These are phyloP conservation scores for Salvia miltiorrhiza DNA, from an alignment of 257 asterid genomes.

Conservation along the genomic window DNA sequence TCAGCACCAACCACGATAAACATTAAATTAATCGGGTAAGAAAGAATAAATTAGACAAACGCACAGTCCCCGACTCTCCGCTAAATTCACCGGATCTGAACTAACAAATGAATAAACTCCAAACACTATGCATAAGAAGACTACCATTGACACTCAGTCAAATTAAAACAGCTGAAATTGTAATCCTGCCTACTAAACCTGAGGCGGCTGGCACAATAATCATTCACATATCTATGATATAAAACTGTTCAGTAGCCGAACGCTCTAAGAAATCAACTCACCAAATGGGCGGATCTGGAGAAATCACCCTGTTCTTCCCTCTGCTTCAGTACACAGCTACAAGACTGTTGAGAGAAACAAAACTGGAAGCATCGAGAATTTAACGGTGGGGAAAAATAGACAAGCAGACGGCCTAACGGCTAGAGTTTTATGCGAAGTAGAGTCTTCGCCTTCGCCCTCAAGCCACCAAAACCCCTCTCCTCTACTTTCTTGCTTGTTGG, in stretches of 20 bases:
- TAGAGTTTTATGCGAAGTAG: conserved; percentile 14
- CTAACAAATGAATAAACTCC: conserved; percentile 3
- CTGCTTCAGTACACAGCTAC: conserved; percentile 17
- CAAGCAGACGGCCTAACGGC: conserved; percentile 27
- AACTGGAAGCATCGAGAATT: conserved; percentile 18
- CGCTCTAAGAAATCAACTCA: conserved; percentile 28
- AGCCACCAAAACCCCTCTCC: conserved; percentile 31
- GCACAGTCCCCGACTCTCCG: conserved; percentile 5
- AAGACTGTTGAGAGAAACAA: conserved; percentile 14
- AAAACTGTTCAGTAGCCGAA: not conserved
- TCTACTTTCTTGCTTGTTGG: conserved; percentile 26
- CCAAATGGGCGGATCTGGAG: conserved; percentile 65
- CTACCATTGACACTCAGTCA: conserved; percentile 1
- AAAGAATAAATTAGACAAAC: conserved; percentile 15
- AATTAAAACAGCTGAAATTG: not conserved
- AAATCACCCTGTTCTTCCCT: not conserved
- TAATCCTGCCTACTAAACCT: not conserved
- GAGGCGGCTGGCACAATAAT: not conserved
- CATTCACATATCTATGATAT: not conserved
- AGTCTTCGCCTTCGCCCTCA: not conserved
- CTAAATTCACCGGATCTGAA: conserved; percentile 22
- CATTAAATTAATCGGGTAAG: not conserved
- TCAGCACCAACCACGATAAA: not conserved
- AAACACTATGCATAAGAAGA: not conserved
- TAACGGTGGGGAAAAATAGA: conserved; percentile 29